phyloP scores from a whole-genome alignment of 805 yeast genomes.

The Candida morakotiae region DNA sequence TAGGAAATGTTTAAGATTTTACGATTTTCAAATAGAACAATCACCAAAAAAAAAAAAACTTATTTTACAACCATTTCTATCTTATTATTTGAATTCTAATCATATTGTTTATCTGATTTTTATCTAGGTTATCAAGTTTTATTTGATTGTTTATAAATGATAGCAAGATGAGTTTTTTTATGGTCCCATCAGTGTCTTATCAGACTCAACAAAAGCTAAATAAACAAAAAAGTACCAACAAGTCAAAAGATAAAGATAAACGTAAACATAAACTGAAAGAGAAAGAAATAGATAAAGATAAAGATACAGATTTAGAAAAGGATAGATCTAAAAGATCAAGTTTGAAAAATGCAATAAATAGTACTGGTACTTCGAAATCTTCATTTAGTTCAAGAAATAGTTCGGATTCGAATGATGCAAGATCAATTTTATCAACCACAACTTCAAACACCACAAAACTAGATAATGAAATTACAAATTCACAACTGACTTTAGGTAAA shows the following conservation, averaged over 20 bases:
- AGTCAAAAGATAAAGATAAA: slow-evolving; percentile 13
- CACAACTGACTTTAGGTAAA: background rate
- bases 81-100: no score
- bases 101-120: no score
- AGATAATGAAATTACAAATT: background rate
- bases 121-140: no score
- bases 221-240: slow-evolving; percentile 9
- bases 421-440: background rate
- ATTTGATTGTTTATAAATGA: background rate
- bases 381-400: slow-evolving; percentile 4
- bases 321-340: background rate
- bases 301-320: background rate
- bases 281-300: slow-evolving; percentile 1
- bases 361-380: background rate
- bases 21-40: no score
- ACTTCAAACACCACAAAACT: background rate
- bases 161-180: slow-evolving; percentile 30
- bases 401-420: background rate
- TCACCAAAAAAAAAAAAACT: no score
- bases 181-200: slow-evolving; percentile 37
- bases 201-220: slow-evolving; percentile 38
- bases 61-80: background rate
- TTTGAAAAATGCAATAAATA: background rate
- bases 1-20: no score
- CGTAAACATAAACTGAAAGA: slow-evolving; percentile 11